These are phyloP conservation scores for Phaffomyces antillensis DNA, from an alignment of 805 yeast genomes.

Conservation along the genomic window DNA sequence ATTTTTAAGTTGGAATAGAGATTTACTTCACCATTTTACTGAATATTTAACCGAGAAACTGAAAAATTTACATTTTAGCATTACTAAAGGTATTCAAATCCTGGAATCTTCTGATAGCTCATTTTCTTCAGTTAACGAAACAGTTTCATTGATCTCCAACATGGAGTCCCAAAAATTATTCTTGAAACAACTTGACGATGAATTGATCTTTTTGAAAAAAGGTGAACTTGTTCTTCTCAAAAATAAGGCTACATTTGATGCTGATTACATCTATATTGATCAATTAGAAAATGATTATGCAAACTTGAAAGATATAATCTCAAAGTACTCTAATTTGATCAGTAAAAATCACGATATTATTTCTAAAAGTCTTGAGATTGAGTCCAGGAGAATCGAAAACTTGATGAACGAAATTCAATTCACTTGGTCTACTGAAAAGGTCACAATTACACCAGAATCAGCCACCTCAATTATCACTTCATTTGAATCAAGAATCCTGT, in stretches of 20 bases:
- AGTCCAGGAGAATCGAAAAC: conserved; percentile 30
- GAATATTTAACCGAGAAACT: conserved; percentile 28
- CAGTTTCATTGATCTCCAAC: conserved; percentile 31
- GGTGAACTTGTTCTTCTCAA: conserved; percentile 35
- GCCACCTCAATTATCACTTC: conserved; percentile 31
- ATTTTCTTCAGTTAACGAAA: conserved; percentile 31
- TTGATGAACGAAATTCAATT: conserved; percentile 24
- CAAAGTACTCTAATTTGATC: conserved; percentile 30
- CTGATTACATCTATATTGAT: conserved; percentile 53
- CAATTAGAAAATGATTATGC: conserved; percentile 48
- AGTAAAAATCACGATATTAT: conserved; percentile 36
- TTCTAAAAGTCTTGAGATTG: conserved; percentile 33
- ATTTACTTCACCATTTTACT: conserved; percentile 35
- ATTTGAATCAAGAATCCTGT: conserved; percentile 26
- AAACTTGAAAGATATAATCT: conserved; percentile 33
- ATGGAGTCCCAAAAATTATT: conserved; percentile 27
- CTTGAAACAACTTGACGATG: neutral
- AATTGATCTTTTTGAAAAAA: conserved; percentile 8
- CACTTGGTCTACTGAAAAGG: conserved; percentile 44
- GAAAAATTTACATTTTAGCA: conserved; percentile 22
- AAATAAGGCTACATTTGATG: conserved; percentile 40
- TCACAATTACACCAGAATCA: conserved; percentile 33
- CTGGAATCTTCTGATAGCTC: conserved; percentile 32
- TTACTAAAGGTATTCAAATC: conserved; percentile 27
- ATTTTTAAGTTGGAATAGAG: conserved; percentile 53